A percentile compares a stretch with the other conserved stretches of the same genome.
Evolutionary conservation across 2,329 filamentous ascomycete genomes (phyloP).

Genomic region (Intubia oerlemansii): DNA sequence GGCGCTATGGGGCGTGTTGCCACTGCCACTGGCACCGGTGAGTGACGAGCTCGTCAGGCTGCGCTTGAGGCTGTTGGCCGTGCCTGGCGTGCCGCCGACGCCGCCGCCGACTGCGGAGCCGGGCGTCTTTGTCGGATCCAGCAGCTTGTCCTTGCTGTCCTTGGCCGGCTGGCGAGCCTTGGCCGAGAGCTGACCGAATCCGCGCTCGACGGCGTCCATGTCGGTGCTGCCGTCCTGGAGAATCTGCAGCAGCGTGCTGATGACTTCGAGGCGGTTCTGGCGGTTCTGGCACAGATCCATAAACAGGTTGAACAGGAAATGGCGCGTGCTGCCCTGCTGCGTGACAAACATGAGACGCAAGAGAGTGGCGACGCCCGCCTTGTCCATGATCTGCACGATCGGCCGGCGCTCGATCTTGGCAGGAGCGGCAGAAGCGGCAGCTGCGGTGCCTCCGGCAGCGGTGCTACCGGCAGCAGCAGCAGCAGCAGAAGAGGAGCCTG

Average conservation of each 20-base stretch:
- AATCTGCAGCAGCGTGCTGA: constrained; percentile 80
- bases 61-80: constrained; percentile 13
- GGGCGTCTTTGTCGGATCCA: neutral
- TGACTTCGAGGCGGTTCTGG: constrained; percentile 85
- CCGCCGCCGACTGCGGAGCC: neutral
- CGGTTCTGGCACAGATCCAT: constrained; percentile 87
- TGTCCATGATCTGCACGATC: constrained; percentile 92
- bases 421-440: constrained; percentile 20
- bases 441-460: constrained; percentile 16
- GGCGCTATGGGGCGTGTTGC: too few species aligned
- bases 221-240: constrained; percentile 90
- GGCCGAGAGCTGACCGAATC: constrained; percentile 80
- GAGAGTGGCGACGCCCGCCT: constrained; percentile 84
- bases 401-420: constrained; percentile 54
- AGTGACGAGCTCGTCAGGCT: constrained; percentile 54
- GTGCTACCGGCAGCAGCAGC: constrained; percentile 1
- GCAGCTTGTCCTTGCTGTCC: constrained; percentile 19
- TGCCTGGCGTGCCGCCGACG: constrained; percentile 40
- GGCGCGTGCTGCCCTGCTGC: constrained; percentile 69
- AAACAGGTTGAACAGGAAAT: constrained; percentile 68
- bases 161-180: constrained; percentile 61
- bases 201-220: constrained; percentile 81
- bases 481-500: too few species aligned
- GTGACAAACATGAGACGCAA: constrained; percentile 97
- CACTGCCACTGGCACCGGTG: constrained; percentile 5